Percentiles rank a stretch among this genome's conserved stretches.
Evolutionary conservation across 495 filamentous ascomycete genomes (phyloP).

Genomic region (Aspergillus sparsus): DNA sequence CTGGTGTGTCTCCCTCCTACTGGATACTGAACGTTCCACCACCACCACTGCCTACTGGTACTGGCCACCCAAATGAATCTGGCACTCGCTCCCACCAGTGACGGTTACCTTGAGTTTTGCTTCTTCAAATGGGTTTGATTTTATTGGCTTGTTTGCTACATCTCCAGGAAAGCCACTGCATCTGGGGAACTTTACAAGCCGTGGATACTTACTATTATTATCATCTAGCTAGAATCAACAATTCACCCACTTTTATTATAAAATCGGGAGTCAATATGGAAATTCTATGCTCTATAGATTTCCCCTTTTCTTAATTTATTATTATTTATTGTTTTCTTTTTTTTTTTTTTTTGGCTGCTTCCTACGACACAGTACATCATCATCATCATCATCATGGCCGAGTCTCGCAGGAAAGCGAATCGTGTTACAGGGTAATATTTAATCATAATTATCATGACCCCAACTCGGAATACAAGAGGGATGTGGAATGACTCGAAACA

Average conservation of each 20-base stretch:
- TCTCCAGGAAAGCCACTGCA: too few species aligned
- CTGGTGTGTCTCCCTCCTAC: slow-evolving; percentile 17
- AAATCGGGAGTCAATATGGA: too few species aligned
- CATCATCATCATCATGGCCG: neutral
- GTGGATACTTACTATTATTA: too few species aligned
- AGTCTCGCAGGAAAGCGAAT: neutral
- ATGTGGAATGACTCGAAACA: slow-evolving; percentile 12
- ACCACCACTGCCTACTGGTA: neutral
- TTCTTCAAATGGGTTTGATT: neutral
- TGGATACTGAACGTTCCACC: slow-evolving; percentile 6
- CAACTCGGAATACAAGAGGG: slow-evolving; percentile 3
- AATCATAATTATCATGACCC: neutral
- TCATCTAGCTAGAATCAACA: too few species aligned
- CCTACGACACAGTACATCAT: too few species aligned
- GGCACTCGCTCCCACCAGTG: neutral
- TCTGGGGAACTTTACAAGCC: too few species aligned
- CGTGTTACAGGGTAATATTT: neutral
- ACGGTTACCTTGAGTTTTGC: neutral
- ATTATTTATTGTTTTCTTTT: neutral
- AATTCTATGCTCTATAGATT: too few species aligned
- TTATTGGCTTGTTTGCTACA: neutral
- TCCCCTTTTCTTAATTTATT: too few species aligned
- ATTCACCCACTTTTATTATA: too few species aligned
- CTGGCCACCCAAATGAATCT: too few species aligned
- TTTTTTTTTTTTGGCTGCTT: neutral